These are phyloP conservation scores for Orobanche coerulescens DNA, from an alignment of 257 asterid species.

Conservation along the genomic window DNA sequence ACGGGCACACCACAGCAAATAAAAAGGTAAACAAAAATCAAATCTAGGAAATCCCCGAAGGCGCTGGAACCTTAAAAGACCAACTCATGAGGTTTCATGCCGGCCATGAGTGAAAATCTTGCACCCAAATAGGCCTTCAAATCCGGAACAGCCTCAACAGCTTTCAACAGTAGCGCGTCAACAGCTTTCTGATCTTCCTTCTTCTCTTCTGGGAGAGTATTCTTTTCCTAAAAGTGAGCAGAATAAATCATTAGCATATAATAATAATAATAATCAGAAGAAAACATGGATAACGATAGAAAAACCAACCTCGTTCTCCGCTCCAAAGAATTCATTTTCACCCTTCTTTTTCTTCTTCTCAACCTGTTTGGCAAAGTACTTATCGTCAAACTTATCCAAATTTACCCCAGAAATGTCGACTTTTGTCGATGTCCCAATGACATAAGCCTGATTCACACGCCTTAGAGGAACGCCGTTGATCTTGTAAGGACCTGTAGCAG, in stretches of 20 bases:
- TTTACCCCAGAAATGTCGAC: slow-evolving; percentile 35
- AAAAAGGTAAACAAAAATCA: slow-evolving; percentile 7
- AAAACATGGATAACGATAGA: not conserved
- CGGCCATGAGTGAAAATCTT: slow-evolving; percentile 58
- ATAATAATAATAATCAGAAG: not conserved
- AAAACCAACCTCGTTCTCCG: slow-evolving; percentile 33
- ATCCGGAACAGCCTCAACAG: slow-evolving; percentile 49
- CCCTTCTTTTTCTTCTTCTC: slow-evolving; percentile 36
- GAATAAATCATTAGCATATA: not conserved
- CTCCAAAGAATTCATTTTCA: slow-evolving; percentile 34
- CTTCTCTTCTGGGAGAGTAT: slow-evolving; percentile 36
- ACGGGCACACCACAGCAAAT: not conserved
- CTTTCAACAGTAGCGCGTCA: slow-evolving; percentile 45
- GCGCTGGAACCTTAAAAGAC: slow-evolving; percentile 26
- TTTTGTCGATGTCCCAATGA: slow-evolving; percentile 40
- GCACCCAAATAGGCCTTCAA: slow-evolving; percentile 55
- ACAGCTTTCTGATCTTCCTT: slow-evolving; percentile 54
- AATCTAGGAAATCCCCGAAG: not conserved
- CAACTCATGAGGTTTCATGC: slow-evolving; percentile 63
- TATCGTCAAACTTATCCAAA: slow-evolving; percentile 33
- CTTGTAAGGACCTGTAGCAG: slow-evolving; percentile 40
- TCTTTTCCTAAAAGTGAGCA: slow-evolving; percentile 33
- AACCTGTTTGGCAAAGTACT: slow-evolving; percentile 33
- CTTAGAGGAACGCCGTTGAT: slow-evolving; percentile 43
- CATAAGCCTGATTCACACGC: slow-evolving; percentile 44